Base-by-base conservation (phyloP, 805 yeast species). In the Lipomyces anomalus region DNA sequence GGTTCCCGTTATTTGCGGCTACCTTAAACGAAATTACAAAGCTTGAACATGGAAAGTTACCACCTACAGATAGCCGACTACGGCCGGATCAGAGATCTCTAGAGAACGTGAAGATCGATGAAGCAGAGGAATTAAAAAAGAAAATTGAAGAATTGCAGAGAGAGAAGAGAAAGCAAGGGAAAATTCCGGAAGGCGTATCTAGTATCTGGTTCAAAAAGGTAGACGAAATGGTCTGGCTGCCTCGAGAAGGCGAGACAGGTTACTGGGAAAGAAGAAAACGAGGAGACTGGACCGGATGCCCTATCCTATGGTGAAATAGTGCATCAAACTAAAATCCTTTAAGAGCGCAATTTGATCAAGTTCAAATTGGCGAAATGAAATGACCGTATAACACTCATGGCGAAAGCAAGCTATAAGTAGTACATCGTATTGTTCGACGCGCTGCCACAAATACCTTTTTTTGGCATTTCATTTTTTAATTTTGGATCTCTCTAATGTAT, bases 41-140 rank as follows among this genome's bases (percentile, higher is more conserved):
- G 3, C 65, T 90, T 11, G 97, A 90, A 60, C 51, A 72, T 23
- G 82, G 69, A 2, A 43, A 64, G 1, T 56, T 89, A 33, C 82
- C 97, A 4, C 89, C 89, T 2, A 85, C 92, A 0, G 98, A 92
- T 62, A 84, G 96, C 5, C 76, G 98, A 59, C 65, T 80, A 37
- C 75, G 98, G 60, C 97, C 97, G 0, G 98, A 92, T 62, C 78
- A 87, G 59, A 68, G 75, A 36, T 64, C 69, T 1, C 87, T 86
- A 56, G 95, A 86, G 60, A 61, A 73, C 16, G 92, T 88, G 2
- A 68, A 78, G 20, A 66, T 81, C 7, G 85, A 78, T 18, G 65
- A 70, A 43, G 96, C 97, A 0, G 97, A 90, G 61, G 57, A 52
- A 1, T 53, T 77, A 51, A 92, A 92, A 61, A 62, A 78, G 33